These are phyloP conservation scores for Pichia cephalocereana DNA, from an alignment of 805 yeast species.

Conservation along the genomic window DNA sequence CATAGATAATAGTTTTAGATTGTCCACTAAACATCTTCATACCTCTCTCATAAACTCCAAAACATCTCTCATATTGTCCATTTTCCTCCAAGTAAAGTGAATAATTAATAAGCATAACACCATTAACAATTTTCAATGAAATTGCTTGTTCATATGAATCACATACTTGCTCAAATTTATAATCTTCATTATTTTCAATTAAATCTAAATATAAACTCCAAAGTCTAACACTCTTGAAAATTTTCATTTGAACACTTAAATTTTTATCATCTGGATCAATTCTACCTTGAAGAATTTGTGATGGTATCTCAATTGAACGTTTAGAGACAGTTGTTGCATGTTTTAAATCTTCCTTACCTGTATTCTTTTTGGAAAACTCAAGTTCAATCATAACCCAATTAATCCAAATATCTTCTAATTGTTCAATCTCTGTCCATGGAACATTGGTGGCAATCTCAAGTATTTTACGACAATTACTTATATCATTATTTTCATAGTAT, in stretches of 20 bases:
- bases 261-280: slow-evolving; percentile 31
- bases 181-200: slow-evolving; percentile 39
- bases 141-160: slow-evolving; percentile 45
- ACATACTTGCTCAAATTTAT: slow-evolving; percentile 32
- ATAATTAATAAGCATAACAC: slow-evolving; percentile 55
- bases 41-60: slow-evolving; percentile 60
- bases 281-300: slow-evolving; percentile 6
- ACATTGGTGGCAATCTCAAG: slow-evolving; percentile 60
- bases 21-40: slow-evolving; percentile 52
- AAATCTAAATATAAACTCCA: slow-evolving; percentile 74
- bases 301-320: slow-evolving; percentile 23
- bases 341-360: slow-evolving; percentile 34
- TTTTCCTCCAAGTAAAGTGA: slow-evolving; percentile 49
- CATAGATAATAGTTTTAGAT: slow-evolving; percentile 63
- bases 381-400: slow-evolving; percentile 68
- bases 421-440: slow-evolving; percentile 53
- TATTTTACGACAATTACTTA: slow-evolving; percentile 51
- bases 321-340: slow-evolving; percentile 29
- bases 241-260: slow-evolving; percentile 45
- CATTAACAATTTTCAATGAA: slow-evolving; percentile 57
- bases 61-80: slow-evolving; percentile 38
- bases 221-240: slow-evolving; percentile 51
- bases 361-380: slow-evolving; percentile 2
- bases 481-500: slow-evolving; percentile 48
- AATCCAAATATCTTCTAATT: slow-evolving; percentile 60